Base-by-base conservation (phyloP, 306 rosid species). In the Acacia crassicarpa region DNA sequence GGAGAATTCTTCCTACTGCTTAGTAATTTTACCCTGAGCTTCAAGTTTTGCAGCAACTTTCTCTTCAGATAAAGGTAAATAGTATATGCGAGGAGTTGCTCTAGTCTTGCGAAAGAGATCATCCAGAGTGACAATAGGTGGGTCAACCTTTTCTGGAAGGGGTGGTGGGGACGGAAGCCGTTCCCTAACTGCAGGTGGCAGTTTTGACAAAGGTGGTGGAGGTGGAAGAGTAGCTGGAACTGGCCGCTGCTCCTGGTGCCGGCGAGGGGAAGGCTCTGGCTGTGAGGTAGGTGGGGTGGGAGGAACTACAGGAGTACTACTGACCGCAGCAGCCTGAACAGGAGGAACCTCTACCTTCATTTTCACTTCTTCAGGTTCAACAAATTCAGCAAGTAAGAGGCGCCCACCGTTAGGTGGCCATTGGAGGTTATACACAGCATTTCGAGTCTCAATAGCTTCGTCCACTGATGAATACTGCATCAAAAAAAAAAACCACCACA, bases 401-500 rank as follows among this genome's bases (percentile, higher is more conserved):
- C 98, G 94, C 51, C 99, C 98, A 11, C 99, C 99, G 44, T 96
- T 94, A 69, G 95, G 91, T 45, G 99, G 99, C 99, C 99, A 96
- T 71, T 91, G 99, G 44, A 96, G 86, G 84, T 96, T 96, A 86
- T 90, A 94, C 79, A 96, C 97, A 59, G 97, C 92, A 88, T 90
- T 90, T 25, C 99, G 89, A 1, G 99, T 96, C 88, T 94, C 92
- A 27, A 83, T 78, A 56, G 99, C 98, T 85, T 96, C 92, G 81
- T 96, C 97, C 5, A 85, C 82, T 20, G 99, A 90, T 0, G 97
- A 88, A 86, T 92, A 96, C 99, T 96, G 83, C 87, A 87, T 63
- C 79, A 63, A 54, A 85, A 80, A 43, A 69, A 78, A 74, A 70
- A 11, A n/a, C n/a, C 53, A 72, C 59, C 48, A 22, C 62, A 70